Evolutionary conservation across 495 filamentous ascomycete species (phyloP), one percentile per base, ranked within the genome.

Genomic region (Aspergillus mulundensis): DNA sequence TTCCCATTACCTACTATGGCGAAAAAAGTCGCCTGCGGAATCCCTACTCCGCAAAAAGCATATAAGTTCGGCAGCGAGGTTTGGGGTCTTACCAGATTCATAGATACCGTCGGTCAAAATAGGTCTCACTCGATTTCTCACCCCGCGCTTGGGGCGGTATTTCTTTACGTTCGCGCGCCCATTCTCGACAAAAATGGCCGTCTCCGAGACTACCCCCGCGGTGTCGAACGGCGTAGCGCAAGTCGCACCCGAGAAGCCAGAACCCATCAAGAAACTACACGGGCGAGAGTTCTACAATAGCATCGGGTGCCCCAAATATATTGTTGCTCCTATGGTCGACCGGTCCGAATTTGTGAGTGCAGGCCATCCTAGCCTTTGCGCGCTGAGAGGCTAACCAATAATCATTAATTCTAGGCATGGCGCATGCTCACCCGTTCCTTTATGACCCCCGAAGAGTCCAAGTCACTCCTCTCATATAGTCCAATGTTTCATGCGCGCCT

Each of bases 291-390:
- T 98, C 69, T 98, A 96, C 64, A 84, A 95, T 69, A 94, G 88
- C 61, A 83, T 99, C 53, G 94, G 95, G 12, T 90, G 86, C 53
- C 94, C 94, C 0, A 95, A 88, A 65, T 85, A 88, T 59, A 82
- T 97, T 39, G 80, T 99, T 24, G 94, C 94, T 32, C 94, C 94
- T 30, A 99, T 99, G 94, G 94, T 99, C 19, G 94, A 97, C 61
- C 88, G 96, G 66, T 96, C 91, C 4, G 95, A 98, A 76, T 95
- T 96, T 75, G 93, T 96, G 78, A 57, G 86, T 76, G 34, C 25
- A 53, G 53, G 59, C 24, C 42, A 44, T 19, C 32, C 1, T 3
- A 32, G 32, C 41, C 10, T 14, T 18, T 18, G 19, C 34, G 8
- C 24, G 1, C 16, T 19, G 5, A 16, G 54, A 42, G 25, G 55